Evolutionary conservation across 176 grass and related monocot genomes (phyloP).

Genomic region (Alloteropsis semialata): DNA sequence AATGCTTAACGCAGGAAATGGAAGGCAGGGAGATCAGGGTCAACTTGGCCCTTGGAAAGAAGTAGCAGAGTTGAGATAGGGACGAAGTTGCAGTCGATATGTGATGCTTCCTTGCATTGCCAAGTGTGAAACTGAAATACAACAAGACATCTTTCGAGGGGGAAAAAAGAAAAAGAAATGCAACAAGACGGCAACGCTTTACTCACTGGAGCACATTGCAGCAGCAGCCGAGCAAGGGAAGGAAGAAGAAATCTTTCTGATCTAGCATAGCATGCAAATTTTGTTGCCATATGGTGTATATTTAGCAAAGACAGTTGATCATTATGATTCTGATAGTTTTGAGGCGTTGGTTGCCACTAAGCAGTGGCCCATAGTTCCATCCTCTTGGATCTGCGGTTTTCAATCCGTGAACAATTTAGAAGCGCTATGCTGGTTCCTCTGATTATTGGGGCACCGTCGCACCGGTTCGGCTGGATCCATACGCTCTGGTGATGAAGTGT

Average conservation of each 20-base stretch:
- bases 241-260: neutral
- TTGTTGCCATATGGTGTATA: neutral
- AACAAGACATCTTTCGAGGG: too few species aligned
- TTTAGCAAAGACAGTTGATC: neutral
- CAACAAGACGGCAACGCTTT: neutral
- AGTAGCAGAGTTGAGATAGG: conserved; percentile 6
- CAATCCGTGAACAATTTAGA: neutral
- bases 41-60: conserved; percentile 71
- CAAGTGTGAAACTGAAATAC: neutral
- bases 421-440: neutral
- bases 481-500: too few species aligned
- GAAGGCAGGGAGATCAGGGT: conserved; percentile 74
- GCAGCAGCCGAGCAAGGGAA: neutral
- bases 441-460: neutral
- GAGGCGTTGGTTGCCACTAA: neutral
- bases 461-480: neutral
- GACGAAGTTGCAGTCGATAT: neutral
- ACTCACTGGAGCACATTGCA: neutral
- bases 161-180: too few species aligned
- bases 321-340: neutral
- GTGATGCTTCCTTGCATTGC: neutral
- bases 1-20: conserved; percentile 50
- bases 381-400: neutral
- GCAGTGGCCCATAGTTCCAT: neutral
- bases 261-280: neutral